phyloP scores from a whole-genome alignment of 2,329 filamentous ascomycete species.

The Diaporthe nobilis region DNA sequence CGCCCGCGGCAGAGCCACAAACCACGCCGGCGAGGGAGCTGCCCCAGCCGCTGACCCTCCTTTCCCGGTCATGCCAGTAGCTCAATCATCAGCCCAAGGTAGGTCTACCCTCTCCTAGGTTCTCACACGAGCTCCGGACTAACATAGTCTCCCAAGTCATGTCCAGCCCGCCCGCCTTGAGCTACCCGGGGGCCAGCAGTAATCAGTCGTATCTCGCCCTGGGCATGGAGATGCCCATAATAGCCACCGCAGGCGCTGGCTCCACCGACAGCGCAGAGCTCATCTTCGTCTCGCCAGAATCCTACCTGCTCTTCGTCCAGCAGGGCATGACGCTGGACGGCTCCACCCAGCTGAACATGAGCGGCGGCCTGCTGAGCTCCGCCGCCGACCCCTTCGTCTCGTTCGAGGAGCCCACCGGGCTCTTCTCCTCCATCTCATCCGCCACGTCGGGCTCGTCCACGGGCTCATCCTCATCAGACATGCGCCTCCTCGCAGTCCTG shows the following conservation, averaged over 20 bases:
- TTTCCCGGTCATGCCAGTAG: slow-evolving; percentile 33
- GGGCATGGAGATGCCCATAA: slow-evolving; percentile 41
- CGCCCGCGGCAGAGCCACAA: neutral
- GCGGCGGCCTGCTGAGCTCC: slow-evolving; percentile 41
- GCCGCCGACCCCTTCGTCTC: slow-evolving; percentile 47
- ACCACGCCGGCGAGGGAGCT: slow-evolving; percentile 41
- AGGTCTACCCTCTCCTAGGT: neutral
- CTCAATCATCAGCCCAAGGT: slow-evolving; percentile 19
- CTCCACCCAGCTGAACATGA: slow-evolving; percentile 39
- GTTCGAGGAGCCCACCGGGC: slow-evolving; percentile 36
- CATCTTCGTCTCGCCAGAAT: slow-evolving; percentile 36
- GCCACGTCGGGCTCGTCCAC: slow-evolving; percentile 43
- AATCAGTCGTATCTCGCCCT: slow-evolving; percentile 38
- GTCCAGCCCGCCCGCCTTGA: slow-evolving; percentile 35
- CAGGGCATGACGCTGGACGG: slow-evolving; percentile 38
- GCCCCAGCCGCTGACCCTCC: slow-evolving; percentile 45
- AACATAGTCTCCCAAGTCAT: slow-evolving; percentile 12
- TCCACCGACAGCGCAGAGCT: slow-evolving; percentile 36
- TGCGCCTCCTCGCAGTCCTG: slow-evolving; percentile 39
- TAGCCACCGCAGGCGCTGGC: slow-evolving; percentile 36
- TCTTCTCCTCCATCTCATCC: slow-evolving; percentile 47
- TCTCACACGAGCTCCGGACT: neutral
- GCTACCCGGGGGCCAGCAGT: slow-evolving; percentile 20
- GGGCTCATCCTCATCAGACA: slow-evolving; percentile 39
- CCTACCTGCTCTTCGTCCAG: slow-evolving; percentile 41